Percentiles rank a stretch among this genome's conserved stretches.
Evolutionary conservation across 306 rosid genomes (phyloP).

Genomic region (Cucurbita moschata): DNA sequence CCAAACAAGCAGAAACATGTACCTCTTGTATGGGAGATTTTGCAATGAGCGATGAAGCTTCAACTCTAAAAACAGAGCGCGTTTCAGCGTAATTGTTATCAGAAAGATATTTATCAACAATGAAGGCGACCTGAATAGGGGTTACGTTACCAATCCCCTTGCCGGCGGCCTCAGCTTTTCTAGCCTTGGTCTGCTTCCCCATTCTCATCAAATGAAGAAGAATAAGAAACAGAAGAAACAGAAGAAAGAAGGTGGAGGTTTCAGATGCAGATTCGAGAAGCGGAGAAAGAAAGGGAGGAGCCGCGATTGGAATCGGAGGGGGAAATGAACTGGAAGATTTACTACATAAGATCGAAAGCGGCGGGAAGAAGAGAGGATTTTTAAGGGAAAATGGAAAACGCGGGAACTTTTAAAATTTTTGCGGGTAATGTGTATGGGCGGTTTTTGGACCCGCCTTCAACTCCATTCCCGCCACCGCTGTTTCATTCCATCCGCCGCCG

Average conservation of each 20-base stretch:
- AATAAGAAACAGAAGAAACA: no score
- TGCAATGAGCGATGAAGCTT: conserved; percentile 57
- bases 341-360: neutral
- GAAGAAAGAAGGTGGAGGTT: neutral
- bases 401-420: conserved; percentile 35
- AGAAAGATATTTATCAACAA: conserved; percentile 59
- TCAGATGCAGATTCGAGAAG: neutral
- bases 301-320: neutral
- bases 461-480: neutral
- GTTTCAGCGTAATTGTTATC: conserved; percentile 44
- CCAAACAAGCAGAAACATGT: neutral
- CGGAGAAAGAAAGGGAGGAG: neutral
- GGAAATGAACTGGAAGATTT: neutral
- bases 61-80: conserved; percentile 42
- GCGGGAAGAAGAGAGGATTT: conserved; percentile 9
- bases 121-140: conserved; percentile 65
- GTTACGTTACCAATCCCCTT: conserved; percentile 36
- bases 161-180: conserved; percentile 21
- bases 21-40: conserved; percentile 57
- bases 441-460: neutral
- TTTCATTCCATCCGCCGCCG: neutral
- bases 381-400: conserved; percentile 15
- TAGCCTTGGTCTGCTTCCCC: conserved; percentile 48
- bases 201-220: conserved; percentile 2
- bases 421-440: conserved; percentile 1